Percentiles rank a stretch among this genome's conserved stretches.
phyloP scores from a whole-genome alignment of 768 basidiomycete species.

The Naematelia encephala region DNA sequence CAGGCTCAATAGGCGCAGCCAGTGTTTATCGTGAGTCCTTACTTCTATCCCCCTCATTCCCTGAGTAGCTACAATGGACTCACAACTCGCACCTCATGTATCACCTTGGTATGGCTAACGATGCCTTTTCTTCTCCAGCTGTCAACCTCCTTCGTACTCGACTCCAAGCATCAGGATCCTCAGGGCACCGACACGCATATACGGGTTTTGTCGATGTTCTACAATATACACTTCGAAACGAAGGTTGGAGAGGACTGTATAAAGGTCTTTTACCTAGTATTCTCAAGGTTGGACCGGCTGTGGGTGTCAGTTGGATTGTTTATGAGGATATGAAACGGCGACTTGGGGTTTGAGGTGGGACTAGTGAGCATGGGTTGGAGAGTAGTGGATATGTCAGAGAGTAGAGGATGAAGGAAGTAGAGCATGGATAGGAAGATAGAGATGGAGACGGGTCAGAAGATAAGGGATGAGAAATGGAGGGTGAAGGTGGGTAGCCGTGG shows the following conservation, averaged over 20 bases:
- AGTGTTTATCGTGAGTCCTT: constrained; percentile 69
- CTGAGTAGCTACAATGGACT: too few species aligned
- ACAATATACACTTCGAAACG: constrained; percentile 70
- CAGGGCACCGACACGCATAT: constrained; percentile 89
- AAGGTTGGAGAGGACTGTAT: constrained; percentile 94
- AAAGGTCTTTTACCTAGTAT: constrained; percentile 83
- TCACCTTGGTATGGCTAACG: background rate
- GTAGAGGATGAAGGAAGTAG: too few species aligned
- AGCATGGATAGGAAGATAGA: too few species aligned
- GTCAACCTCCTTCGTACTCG: constrained; percentile 78
- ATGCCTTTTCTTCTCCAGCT: constrained; percentile 19
- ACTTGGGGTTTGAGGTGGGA: too few species aligned
- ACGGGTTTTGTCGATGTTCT: constrained; percentile 82
- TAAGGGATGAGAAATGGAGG: too few species aligned
- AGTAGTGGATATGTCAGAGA: too few species aligned
- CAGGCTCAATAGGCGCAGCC: constrained; percentile 82
- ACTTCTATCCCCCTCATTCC: background rate
- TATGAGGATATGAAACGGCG: constrained; percentile 43
- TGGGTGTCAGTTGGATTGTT: constrained; percentile 94
- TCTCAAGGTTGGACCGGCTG: constrained; percentile 94
- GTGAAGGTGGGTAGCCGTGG: too few species aligned
- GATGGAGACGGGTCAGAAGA: too few species aligned
- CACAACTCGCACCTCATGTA: background rate
- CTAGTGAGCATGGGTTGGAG: too few species aligned
- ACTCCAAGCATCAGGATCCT: constrained; percentile 90